Evolutionary conservation across 2,329 filamentous ascomycete genomes (phyloP).

Genomic region (Nothopassalora personata): DNA sequence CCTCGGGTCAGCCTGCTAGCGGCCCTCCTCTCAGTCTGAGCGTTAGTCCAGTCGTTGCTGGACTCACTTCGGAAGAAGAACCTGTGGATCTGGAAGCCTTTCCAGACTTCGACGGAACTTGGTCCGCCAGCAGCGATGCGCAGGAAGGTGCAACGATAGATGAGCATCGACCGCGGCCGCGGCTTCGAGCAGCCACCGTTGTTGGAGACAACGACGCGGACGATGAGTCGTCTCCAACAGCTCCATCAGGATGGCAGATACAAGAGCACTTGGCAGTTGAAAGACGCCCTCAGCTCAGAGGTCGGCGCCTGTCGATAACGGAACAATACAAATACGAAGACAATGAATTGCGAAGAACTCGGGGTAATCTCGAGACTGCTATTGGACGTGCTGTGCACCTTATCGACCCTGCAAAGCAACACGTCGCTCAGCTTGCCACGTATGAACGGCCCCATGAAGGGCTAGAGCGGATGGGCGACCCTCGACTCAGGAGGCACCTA

Average conservation of each 20-base stretch:
- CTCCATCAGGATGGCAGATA: conserved; percentile 10
- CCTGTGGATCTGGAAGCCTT: too few species aligned
- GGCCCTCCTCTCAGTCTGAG: not conserved
- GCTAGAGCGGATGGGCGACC: not conserved
- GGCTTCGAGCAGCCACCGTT: not conserved
- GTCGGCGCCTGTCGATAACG: not conserved
- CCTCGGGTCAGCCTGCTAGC: not conserved
- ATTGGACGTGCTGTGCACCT: not conserved
- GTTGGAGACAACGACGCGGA: not conserved
- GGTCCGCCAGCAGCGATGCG: not conserved
- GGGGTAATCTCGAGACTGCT: not conserved
- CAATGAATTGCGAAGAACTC: not conserved
- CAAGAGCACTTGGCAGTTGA: not conserved
- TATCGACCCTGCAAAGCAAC: not conserved
- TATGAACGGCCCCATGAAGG: not conserved
- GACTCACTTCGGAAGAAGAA: too few species aligned
- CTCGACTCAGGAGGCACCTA: not conserved
- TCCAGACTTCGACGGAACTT: too few species aligned
- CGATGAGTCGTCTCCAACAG: not conserved
- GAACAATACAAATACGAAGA: not conserved
- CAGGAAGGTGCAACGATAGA: not conserved
- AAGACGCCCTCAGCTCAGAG: not conserved
- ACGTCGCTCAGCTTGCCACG: not conserved
- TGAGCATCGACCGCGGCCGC: not conserved
- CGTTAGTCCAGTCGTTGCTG: not conserved